These are phyloP conservation scores for Arthrobotrys musiformis DNA, from an alignment of 2,329 filamentous ascomycete species.

Conservation along the genomic window DNA sequence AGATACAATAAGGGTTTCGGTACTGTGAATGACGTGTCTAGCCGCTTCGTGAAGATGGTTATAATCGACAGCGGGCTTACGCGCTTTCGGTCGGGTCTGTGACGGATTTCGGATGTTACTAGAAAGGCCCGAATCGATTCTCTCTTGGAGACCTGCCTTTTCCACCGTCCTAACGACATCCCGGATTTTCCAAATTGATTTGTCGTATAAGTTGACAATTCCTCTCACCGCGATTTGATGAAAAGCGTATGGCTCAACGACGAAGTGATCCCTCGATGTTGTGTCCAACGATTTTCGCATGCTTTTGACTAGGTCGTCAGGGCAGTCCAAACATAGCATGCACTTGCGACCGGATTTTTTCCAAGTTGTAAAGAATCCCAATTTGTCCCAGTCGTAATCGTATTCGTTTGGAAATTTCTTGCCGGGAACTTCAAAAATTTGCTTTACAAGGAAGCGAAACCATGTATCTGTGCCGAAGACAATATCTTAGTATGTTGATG, in stretches of 20 bases:
- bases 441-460: constrained; percentile 44
- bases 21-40: constrained; percentile 49
- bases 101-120: constrained; percentile 26
- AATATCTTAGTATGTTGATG: not conserved
- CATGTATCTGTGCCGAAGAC: constrained; percentile 26
- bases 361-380: constrained; percentile 48
- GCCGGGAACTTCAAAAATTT: constrained; percentile 11
- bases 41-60: constrained; percentile 45
- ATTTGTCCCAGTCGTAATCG: constrained; percentile 32
- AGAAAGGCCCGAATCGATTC: not conserved
- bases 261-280: constrained; percentile 18
- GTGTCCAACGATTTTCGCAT: constrained; percentile 16
- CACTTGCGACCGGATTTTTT: constrained; percentile 30
- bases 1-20: constrained; percentile 37
- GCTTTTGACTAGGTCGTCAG: not conserved
- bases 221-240: constrained; percentile 37
- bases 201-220: constrained; percentile 37
- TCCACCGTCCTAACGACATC: constrained; percentile 42
- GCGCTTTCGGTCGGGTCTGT: constrained; percentile 24
- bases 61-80: constrained; percentile 25
- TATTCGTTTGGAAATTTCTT: constrained; percentile 6
- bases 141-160: constrained; percentile 47
- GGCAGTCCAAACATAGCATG: constrained; percentile 43
- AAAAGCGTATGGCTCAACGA: constrained; percentile 44
- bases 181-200: constrained; percentile 43